phyloP scores from a whole-genome alignment of 164 flowering plant genomes.

The Magnolia officinalis region DNA sequence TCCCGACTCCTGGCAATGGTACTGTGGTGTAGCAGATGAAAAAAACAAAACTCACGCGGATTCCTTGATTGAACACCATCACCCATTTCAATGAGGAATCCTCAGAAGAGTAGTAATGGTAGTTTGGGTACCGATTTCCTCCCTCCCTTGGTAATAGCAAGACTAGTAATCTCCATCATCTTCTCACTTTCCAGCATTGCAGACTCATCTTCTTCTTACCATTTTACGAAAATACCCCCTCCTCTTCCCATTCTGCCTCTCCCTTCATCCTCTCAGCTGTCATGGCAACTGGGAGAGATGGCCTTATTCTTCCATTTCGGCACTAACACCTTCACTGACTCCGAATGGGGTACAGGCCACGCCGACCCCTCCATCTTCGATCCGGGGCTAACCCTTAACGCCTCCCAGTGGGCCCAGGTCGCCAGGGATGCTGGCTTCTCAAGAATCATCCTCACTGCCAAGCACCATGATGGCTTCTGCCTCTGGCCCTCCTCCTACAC shows the following conservation, averaged over 20 bases:
- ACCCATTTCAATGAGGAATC: too few species aligned
- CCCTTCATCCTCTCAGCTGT: conserved; percentile 78
- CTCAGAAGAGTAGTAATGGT: too few species aligned
- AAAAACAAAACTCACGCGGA: too few species aligned
- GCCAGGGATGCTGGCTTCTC: conserved; percentile 70
- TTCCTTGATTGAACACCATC: too few species aligned
- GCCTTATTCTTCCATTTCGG: conserved; percentile 96
- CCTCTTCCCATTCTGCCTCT: conserved; percentile 87
- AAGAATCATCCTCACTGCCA: conserved; percentile 71
- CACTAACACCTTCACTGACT: conserved; percentile 85
- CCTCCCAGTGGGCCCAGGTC: conserved; percentile 75
- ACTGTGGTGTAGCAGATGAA: too few species aligned
- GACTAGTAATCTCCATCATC: background rate
- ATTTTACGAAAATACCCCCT: conserved; percentile 27
- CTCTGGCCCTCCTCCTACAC: conserved; percentile 85
- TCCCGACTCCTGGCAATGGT: too few species aligned
- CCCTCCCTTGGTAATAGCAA: too few species aligned
- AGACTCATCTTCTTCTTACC: background rate
- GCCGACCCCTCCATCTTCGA: conserved; percentile 66
- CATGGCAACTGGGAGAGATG: conserved; percentile 75
- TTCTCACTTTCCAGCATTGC: background rate
- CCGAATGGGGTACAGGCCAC: conserved; percentile 90
- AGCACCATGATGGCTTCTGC: conserved; percentile 98
- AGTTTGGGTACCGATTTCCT: too few species aligned
- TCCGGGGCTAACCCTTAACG: conserved; percentile 48